phyloP scores from a whole-genome alignment of 768 basidiomycete genomes.

The Austroboletus festivus region DNA sequence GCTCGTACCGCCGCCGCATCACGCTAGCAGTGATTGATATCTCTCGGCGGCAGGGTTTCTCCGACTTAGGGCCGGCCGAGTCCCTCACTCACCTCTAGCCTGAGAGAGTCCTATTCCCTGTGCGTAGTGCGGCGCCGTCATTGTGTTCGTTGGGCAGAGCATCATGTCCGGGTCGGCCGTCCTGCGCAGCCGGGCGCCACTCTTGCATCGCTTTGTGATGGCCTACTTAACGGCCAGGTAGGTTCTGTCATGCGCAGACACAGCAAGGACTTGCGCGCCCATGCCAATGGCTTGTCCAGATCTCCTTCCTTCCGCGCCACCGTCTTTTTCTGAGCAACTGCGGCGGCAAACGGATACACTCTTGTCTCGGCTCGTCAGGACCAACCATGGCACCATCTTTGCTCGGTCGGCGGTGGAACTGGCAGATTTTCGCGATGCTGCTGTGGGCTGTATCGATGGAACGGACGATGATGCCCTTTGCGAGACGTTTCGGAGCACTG shows the following conservation, averaged over 20 bases:
- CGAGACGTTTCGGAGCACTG: neutral
- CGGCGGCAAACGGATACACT: neutral
- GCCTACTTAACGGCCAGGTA: neutral
- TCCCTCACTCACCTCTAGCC: too few relatives aligned
- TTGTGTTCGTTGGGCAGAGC: too few relatives aligned
- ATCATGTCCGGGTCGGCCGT: neutral
- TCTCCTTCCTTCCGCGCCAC: neutral
- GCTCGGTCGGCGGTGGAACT: neutral
- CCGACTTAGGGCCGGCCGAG: too few relatives aligned
- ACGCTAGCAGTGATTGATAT: too few relatives aligned
- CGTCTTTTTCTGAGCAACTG: neutral
- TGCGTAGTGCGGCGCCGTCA: too few relatives aligned
- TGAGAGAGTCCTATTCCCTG: too few relatives aligned
- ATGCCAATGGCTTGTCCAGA: neutral
- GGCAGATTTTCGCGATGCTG: neutral
- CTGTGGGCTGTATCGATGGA: neutral
- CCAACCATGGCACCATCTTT: neutral
- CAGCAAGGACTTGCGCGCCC: too few relatives aligned
- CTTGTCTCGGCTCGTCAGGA: neutral
- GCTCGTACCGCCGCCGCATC: too few relatives aligned
- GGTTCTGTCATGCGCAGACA: neutral
- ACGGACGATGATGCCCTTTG: neutral
- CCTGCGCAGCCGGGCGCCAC: too few relatives aligned
- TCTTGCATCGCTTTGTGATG: neutral
- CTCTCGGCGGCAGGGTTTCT: too few relatives aligned